These are phyloP conservation scores for Epichloe uncinata DNA, from an alignment of 2,329 filamentous ascomycete species.

Conservation along the genomic window DNA sequence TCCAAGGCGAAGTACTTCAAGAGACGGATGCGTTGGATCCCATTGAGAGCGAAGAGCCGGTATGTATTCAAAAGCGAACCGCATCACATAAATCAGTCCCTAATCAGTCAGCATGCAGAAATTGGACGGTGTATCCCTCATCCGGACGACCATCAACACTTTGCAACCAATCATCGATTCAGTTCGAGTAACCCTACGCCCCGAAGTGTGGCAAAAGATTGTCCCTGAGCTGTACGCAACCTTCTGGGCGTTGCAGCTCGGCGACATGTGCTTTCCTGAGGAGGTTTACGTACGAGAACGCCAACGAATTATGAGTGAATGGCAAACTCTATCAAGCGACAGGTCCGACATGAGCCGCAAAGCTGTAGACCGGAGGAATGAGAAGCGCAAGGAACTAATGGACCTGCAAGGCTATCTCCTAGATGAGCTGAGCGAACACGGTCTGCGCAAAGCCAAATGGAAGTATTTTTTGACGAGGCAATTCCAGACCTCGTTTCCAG, in stretches of 20 bases:
- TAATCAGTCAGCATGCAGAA: slow-evolving; percentile 18
- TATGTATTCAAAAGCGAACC: slow-evolving; percentile 10
- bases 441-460: slow-evolving; percentile 52
- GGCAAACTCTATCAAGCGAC: slow-evolving; percentile 54
- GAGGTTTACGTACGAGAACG: slow-evolving; percentile 69
- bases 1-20: slow-evolving; percentile 13
- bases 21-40: slow-evolving; percentile 15
- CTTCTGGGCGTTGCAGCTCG: slow-evolving; percentile 83
- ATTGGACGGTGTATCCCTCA: slow-evolving; percentile 20
- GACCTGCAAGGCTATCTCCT: slow-evolving; percentile 56
- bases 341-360: slow-evolving; percentile 58
- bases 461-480: slow-evolving; percentile 60
- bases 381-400: slow-evolving; percentile 54
- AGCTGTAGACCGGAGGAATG: slow-evolving; percentile 48
- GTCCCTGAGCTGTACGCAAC: slow-evolving; percentile 73
- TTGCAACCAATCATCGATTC: slow-evolving; percentile 62
- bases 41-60: slow-evolving; percentile 19
- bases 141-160: slow-evolving; percentile 16
- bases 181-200: slow-evolving; percentile 47
- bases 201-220: slow-evolving; percentile 54
- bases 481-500: slow-evolving; percentile 66
- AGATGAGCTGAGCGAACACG: slow-evolving; percentile 60
- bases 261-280: slow-evolving; percentile 66
- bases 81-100: slow-evolving; percentile 7
- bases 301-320: slow-evolving; percentile 51